A percentile compares a stretch with the other conserved stretches of the same genome.
Conservation (phyloP, 139 green algal species). For the Picochlorum sp. region DNA sequence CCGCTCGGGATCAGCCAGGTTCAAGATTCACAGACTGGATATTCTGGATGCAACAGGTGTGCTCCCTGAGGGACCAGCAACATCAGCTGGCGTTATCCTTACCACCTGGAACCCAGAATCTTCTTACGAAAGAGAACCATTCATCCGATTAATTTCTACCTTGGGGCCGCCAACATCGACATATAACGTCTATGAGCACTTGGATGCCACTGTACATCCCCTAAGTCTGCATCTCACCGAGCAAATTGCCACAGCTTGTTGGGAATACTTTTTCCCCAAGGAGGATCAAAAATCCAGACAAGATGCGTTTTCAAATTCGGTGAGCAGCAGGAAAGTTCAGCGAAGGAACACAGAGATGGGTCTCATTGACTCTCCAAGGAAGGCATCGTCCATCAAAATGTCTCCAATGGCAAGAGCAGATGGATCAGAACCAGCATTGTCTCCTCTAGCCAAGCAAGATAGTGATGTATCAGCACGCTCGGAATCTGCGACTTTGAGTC, state of each 20-base stretch:
- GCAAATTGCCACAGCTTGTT: conserved; percentile 33
- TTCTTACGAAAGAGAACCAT: conserved; percentile 31
- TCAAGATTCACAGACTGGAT: conserved; percentile 35
- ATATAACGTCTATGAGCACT: conserved; percentile 47
- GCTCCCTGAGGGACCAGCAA: conserved; percentile 23
- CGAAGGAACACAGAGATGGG: conserved; percentile 1
- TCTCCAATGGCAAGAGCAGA: neutral
- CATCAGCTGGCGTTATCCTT: conserved; percentile 42
- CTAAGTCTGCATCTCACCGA: conserved; percentile 50
- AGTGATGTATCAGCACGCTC: neutral
- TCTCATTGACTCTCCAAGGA: neutral
- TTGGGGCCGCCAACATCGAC: conserved; percentile 39
- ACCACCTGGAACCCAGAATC: conserved; percentile 52
- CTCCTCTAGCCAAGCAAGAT: neutral
- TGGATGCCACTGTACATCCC: conserved; percentile 58
- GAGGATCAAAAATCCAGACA: conserved; percentile 29
- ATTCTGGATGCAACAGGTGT: conserved; percentile 27
- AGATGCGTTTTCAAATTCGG: conserved; percentile 18
- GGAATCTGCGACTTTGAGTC: neutral
- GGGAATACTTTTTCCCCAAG: conserved; percentile 53
- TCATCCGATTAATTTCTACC: conserved; percentile 30
- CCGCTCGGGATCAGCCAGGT: conserved; percentile 38
- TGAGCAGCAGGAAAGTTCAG: neutral
- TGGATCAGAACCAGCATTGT: neutral
- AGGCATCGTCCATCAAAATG: neutral